A percentile compares a stretch with the other conserved stretches of the same genome.
Evolutionary conservation across 768 basidiomycete species (phyloP).

Genomic region (Piloderma croceum): DNA sequence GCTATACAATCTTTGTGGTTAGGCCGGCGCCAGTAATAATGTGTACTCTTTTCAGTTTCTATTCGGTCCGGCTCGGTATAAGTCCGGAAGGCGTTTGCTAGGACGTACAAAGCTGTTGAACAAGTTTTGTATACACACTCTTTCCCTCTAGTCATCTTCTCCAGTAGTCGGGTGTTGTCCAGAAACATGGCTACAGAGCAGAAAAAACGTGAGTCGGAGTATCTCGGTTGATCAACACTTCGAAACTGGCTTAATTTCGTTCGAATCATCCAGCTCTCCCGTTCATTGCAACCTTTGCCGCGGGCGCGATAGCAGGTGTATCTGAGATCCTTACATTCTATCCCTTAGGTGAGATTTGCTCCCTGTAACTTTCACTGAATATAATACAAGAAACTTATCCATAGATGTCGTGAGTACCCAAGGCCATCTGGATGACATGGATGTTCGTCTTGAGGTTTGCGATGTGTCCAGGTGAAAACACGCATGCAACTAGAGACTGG

Average conservation of each 20-base stretch:
- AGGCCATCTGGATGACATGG: too few species aligned
- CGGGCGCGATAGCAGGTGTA: conserved; percentile 94
- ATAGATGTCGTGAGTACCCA: conserved; percentile 86
- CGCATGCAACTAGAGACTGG: conserved; percentile 96
- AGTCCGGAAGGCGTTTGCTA: too few species aligned
- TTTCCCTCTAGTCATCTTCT: too few species aligned
- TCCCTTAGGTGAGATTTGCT: conserved; percentile 64
- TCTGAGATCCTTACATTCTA: conserved; percentile 83
- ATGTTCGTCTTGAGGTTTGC: too few species aligned
- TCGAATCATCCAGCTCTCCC: conserved; percentile 54
- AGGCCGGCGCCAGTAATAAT: too few species aligned
- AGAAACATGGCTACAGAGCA: too few species aligned
- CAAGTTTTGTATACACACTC: too few species aligned
- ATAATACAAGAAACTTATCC: conserved; percentile 1
- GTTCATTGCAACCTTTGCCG: conserved; percentile 84
- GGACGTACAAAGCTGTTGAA: too few species aligned
- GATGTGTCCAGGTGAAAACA: conserved; percentile 86
- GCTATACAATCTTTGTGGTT: too few species aligned
- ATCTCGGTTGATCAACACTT: not conserved
- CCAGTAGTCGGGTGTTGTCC: too few species aligned
- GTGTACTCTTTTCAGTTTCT: too few species aligned
- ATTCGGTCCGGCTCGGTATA: too few species aligned
- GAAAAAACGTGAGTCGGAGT: conserved; percentile 27
- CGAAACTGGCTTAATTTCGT: not conserved
- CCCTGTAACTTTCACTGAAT: conserved; percentile 1